Evolutionary conservation across 2,329 filamentous ascomycete species (phyloP), one percentile per base, ranked within the genome.

Genomic region (Saccharata proteae): DNA sequence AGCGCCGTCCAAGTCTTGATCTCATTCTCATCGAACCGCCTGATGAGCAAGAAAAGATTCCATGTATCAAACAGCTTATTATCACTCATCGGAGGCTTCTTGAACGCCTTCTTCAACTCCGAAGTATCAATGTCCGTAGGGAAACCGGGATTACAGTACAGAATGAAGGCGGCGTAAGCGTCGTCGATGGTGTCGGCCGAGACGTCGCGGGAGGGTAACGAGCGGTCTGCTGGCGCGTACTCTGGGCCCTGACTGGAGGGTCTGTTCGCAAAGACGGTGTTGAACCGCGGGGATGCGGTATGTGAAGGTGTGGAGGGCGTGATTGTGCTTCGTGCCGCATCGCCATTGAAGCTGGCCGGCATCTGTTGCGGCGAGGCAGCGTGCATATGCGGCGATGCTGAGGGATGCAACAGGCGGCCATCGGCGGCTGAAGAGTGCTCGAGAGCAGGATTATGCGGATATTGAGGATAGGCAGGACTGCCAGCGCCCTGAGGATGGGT

Each of bases 1-100:
- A 94, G 53, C 51, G 93, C 82, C 23, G 80, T 82, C 86, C 86
- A 94, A 0, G 85, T 93, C 56, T 86, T 90, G 52, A 94, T 76
- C 47, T 93, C 82, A 48, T 82, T 86, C 14, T 64, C 61, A 41
- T 92, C 80, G 31, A 92, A 71, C 52, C 78, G 77, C 40, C 71
- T 67, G 47, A 94, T 83, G 31, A 94, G 67, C 47, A 82, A 70
- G 51, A 77, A 93, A 13, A 94, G 62, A 6, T 64, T 64, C 53
- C 74, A 92, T 0, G 80, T 80, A 46, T 74, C 80, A 51, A 93
- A 94, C 37, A 67, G 75, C 55, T 93, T 92, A 38, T 82, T 82
- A 44, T 88, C 85, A 49, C 84, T 93, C 48, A 79, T 84, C 4
- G 86, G 86, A 2, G 83, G 83, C 16, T 65, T 74, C 27, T 77